Evolutionary conservation across 805 yeast species (phyloP), one percentile per base, ranked within the genome.

Genomic region (Jamesozyma hellenica): DNA sequence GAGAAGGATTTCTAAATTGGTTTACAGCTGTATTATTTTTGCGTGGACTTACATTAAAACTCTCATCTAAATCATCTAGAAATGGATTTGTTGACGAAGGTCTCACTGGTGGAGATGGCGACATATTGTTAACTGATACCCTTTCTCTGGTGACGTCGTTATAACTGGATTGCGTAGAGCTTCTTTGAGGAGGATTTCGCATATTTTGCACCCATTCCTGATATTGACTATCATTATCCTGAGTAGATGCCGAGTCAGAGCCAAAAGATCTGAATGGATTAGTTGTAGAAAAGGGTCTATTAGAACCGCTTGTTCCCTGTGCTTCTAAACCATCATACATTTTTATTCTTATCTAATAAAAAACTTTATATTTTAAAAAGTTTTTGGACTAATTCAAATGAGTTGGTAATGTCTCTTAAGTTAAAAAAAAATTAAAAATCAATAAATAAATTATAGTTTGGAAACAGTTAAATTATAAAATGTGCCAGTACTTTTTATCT

Each of bases 211-310:
- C 74, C 87, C 87, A 80, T 16, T 65, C 68, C 32, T 72, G 76
- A 52, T 76, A 79, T 27, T 65, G 64, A 42, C 43, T 60, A 32
- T 58, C 62, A 32, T 63, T 42, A 39, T 56, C 49, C 30, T 46
- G 55, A 29, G 42, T 46, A 25, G 52, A 38, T 26, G 62, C 56
- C n/a, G 55, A 38, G 28, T 55, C 63, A 33, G 37, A 44, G 32
- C 67, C 52, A 6, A 67, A 69, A 7, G 66, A 66, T 52, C 90
- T 70, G 58, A 82, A 82, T n/a, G 90, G 90, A 49, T 82, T 82
- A 56, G 78, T 78, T 3, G 77, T 66, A 6, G 87, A 79, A 39
- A 77, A 63, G 2, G 68, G 71, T 47, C 70, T 62, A 25, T 39
- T 35, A 4, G 50, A 44, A 9, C 49, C 43, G 15, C 39, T 46